Conservation (phyloP, 2,329 filamentous ascomycete species). For the Paramyrothecium sp. region DNA sequence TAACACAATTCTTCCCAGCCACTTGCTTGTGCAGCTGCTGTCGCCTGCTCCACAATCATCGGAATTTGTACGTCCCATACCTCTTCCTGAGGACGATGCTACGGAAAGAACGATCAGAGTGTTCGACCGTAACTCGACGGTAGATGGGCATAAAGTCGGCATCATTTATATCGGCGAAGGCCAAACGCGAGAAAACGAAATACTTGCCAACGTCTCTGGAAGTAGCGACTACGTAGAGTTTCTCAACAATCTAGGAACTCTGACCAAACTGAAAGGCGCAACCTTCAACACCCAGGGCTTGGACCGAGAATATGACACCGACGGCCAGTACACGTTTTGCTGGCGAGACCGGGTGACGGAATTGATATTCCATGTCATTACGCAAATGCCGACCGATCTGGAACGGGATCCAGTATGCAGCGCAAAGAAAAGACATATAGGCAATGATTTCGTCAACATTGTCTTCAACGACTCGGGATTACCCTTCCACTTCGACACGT, state of each 20-base stretch:
- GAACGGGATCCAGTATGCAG: conserved; percentile 73
- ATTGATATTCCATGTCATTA: conserved; percentile 92
- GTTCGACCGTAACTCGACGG: conserved; percentile 84
- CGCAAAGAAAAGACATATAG: conserved; percentile 91
- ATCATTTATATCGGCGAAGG: conserved; percentile 90
- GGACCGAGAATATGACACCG: conserved; percentile 72
- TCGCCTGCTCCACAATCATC: conserved; percentile 59
- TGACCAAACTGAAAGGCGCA: conserved; percentile 77
- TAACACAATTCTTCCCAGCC: conserved; percentile 68
- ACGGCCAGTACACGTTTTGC: conserved; percentile 86
- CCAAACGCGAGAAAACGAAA: conserved; percentile 79
- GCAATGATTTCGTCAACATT: conserved; percentile 97
- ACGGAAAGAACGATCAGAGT: conserved; percentile 71
- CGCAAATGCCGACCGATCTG: conserved; percentile 91
- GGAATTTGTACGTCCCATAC: conserved; percentile 67
- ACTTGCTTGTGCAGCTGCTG: conserved; percentile 68
- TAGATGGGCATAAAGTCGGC: conserved; percentile 94
- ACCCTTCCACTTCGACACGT: conserved; percentile 85
- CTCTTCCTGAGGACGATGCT: conserved; percentile 68
- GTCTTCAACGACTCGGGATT: conserved; percentile 96
- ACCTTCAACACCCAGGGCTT: conserved; percentile 92
- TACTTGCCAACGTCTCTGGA: conserved; percentile 82
- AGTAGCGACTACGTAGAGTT: conserved; percentile 88
- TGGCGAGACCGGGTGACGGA: conserved; percentile 96
- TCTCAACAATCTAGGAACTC: conserved; percentile 75